Evolutionary conservation across 192 early-diverging fungal genomes (phyloP).

Genomic region (Fimicolochytrium jonesii): DNA sequence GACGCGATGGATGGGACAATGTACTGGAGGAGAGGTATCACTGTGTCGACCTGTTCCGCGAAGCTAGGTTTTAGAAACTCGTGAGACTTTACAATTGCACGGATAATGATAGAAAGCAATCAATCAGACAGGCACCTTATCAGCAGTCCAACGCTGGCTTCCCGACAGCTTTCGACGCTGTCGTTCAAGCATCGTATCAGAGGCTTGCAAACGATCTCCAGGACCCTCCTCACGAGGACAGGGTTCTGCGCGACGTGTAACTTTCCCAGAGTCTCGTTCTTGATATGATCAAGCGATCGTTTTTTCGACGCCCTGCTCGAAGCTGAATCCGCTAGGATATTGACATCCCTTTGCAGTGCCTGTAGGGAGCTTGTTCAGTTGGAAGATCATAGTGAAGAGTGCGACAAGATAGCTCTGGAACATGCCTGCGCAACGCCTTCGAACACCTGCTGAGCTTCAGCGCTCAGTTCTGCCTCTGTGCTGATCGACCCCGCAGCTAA

Average conservation of each 20-base stretch:
- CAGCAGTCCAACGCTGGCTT: slow-evolving; percentile 33
- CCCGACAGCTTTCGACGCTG: slow-evolving; percentile 44
- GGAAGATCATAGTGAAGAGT: too few relatives aligned
- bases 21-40: slow-evolving; percentile 32
- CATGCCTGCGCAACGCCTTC: too few relatives aligned
- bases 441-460: too few relatives aligned
- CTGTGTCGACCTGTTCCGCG: slow-evolving; percentile 17
- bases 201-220: slow-evolving; percentile 23
- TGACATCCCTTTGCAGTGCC: slow-evolving; percentile 44
- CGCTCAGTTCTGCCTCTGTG: too few relatives aligned
- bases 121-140: slow-evolving; percentile 29
- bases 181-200: slow-evolving; percentile 38
- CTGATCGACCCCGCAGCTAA: too few relatives aligned
- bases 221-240: slow-evolving; percentile 5
- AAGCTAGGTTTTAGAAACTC: too few relatives aligned
- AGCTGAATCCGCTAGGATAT: slow-evolving; percentile 42
- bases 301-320: slow-evolving; percentile 43
- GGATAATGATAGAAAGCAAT: too few relatives aligned
- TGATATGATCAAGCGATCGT: slow-evolving; percentile 40
- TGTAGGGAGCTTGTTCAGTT: too few relatives aligned
- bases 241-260: neutral
- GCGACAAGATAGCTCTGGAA: too few relatives aligned
- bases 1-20: slow-evolving; percentile 40
- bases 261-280: slow-evolving; percentile 33
- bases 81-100: too few relatives aligned